Conservation (phyloP, 2,329 filamentous ascomycete genomes). For the Paecilomyces variotii region DNA sequence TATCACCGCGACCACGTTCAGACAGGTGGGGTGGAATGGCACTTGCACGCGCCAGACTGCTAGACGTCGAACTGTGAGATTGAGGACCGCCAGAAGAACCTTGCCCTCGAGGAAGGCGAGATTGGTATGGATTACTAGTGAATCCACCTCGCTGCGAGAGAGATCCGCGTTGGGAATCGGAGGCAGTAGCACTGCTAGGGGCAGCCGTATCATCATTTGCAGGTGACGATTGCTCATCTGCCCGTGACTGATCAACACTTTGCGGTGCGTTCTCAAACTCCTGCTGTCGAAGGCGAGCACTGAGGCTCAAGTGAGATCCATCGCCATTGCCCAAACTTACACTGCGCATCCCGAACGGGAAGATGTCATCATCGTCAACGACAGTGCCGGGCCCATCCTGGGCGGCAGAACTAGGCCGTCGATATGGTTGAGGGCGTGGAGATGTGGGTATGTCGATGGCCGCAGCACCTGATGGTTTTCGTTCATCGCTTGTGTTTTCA, state of each 20-base stretch:
- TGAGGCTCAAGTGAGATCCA: conserved; percentile 22
- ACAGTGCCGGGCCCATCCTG: conserved; percentile 25
- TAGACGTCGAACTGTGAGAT: conserved; percentile 32
- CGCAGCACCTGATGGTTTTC: conserved; percentile 27
- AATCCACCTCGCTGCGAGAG: conserved; percentile 13
- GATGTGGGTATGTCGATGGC: conserved; percentile 44
- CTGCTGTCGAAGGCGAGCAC: conserved; percentile 25
- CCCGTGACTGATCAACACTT: conserved; percentile 13
- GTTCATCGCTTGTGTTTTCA: conserved; percentile 29
- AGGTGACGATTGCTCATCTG: conserved; percentile 10
- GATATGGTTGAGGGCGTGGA: conserved; percentile 33
- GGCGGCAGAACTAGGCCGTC: conserved; percentile 38
- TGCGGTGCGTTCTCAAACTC: conserved; percentile 18
- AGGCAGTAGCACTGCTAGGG: conserved; percentile 9
- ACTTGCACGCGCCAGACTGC: conserved; percentile 30
- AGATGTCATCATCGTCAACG: conserved; percentile 34
- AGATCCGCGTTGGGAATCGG: conserved; percentile 12
- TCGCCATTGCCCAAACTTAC: conserved; percentile 39
- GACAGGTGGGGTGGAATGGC: conserved; percentile 22
- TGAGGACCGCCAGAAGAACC: conserved; percentile 30
- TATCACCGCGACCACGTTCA: conserved; percentile 31
- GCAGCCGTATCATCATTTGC: conserved; percentile 13
- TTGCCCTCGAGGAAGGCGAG: conserved; percentile 30
- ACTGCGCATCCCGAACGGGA: conserved; percentile 39
- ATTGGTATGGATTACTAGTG: conserved; percentile 26